Evolutionary conservation across 2,329 filamentous ascomycete species (phyloP).

Genomic region (Penicillium occitanis): DNA sequence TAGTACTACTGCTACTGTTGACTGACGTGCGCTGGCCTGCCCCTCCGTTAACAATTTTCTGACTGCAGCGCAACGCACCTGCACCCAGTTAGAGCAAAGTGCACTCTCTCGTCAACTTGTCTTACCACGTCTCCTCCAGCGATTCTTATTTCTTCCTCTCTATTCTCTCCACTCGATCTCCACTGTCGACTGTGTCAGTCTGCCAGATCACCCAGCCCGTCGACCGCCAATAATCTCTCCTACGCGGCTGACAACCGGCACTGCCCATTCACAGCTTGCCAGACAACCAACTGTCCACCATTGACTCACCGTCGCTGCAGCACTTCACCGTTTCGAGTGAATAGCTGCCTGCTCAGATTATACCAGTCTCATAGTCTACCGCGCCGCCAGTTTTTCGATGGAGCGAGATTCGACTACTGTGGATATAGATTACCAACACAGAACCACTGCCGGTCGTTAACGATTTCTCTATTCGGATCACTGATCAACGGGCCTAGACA

Average conservation of each 20-base stretch:
- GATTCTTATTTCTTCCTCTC: conserved; percentile 5
- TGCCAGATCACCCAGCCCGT: conserved; percentile 24
- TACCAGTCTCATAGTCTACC: conserved; percentile 11
- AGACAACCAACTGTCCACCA: conserved; percentile 9
- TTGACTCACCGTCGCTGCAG: conserved; percentile 21
- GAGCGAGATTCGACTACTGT: conserved; percentile 28
- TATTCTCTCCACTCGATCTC: conserved; percentile 20
- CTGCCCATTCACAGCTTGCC: conserved; percentile 23
- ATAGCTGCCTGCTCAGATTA: conserved; percentile 10
- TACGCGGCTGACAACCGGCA: conserved; percentile 3
- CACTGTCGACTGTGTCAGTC: conserved; percentile 20
- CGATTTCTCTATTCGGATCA: conserved; percentile 14
- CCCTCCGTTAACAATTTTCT: conserved; percentile 9
- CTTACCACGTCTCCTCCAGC: conserved; percentile 15
- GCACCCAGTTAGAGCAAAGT: conserved; percentile 15
- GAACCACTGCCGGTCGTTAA: conserved; percentile 29
- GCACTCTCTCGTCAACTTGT: conserved; percentile 7
- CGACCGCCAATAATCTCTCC: conserved; percentile 15
- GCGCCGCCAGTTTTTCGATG: conserved; percentile 27
- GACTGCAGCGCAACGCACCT: conserved; percentile 18
- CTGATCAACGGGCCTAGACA: conserved; percentile 23
- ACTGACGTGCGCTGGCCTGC: conserved; percentile 20
- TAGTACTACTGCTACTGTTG: not conserved
- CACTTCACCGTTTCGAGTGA: conserved; percentile 13
- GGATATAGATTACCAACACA: conserved; percentile 29